Evolutionary conservation across 805 yeast species (phyloP).

Genomic region (Metschnikowia shivogae): DNA sequence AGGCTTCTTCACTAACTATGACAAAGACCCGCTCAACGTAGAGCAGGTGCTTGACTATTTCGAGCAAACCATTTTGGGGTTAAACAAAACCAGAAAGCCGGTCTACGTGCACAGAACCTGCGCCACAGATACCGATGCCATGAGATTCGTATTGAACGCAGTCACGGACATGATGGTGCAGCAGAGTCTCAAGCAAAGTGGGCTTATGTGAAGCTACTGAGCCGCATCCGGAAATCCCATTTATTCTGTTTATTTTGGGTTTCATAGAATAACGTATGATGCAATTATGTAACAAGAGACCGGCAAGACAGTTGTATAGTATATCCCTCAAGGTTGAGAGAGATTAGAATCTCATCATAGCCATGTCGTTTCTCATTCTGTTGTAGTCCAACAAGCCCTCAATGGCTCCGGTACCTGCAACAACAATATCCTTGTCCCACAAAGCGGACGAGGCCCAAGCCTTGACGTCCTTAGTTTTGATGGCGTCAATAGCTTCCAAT

Average conservation of each 20-base stretch:
- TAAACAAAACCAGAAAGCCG: slow-evolving; percentile 68
- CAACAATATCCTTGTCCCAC: slow-evolving; percentile 81
- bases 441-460: slow-evolving; percentile 71
- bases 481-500: slow-evolving; percentile 57
- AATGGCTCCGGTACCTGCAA: slow-evolving; percentile 82
- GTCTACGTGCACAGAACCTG: slow-evolving; percentile 90
- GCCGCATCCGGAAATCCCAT: background rate
- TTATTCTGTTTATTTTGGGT: slow-evolving; percentile 9
- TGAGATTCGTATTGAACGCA: slow-evolving; percentile 87
- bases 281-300: slow-evolving; percentile 17
- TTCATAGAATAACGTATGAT: slow-evolving; percentile 15
- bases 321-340: background rate
- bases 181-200: slow-evolving; percentile 74
- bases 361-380: slow-evolving; percentile 86
- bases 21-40: slow-evolving; percentile 56
- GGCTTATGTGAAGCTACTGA: slow-evolving; percentile 47
- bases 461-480: slow-evolving; percentile 55
- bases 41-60: slow-evolving; percentile 69
- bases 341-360: slow-evolving; percentile 69
- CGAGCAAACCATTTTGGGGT: slow-evolving; percentile 58
- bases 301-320: slow-evolving; percentile 9
- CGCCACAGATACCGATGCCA: slow-evolving; percentile 87
- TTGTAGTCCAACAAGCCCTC: slow-evolving; percentile 79
- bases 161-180: slow-evolving; percentile 89
- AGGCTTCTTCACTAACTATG: slow-evolving; percentile 73